These are phyloP conservation scores for Rhizophora apiculata DNA, from an alignment of 345 rosid species.

Conservation along the genomic window DNA sequence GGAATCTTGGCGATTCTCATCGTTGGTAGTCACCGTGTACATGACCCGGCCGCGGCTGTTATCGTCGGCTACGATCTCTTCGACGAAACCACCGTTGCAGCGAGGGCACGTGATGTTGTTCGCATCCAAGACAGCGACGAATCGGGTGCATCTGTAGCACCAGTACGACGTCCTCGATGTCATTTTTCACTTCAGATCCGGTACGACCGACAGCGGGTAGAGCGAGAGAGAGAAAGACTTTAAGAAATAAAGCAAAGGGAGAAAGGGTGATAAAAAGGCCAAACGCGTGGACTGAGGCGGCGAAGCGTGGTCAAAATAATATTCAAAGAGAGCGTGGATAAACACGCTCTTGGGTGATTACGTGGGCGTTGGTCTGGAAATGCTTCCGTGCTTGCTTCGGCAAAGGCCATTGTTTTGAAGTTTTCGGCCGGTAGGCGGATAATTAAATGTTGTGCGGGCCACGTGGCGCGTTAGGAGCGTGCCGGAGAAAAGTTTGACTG, in stretches of 20 bases:
- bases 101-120: conserved; percentile 42
- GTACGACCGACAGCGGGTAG: background rate
- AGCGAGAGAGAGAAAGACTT: background rate
- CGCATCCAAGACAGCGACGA: conserved; percentile 28
- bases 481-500: too few relatives aligned
- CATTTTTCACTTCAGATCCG: background rate
- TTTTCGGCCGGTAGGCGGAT: too few relatives aligned
- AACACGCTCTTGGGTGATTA: too few relatives aligned
- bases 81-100: conserved; percentile 58
- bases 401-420: too few relatives aligned
- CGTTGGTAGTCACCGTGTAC: conserved; percentile 5
- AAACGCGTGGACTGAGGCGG: too few relatives aligned
- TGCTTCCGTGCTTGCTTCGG: too few relatives aligned
- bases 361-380: too few relatives aligned
- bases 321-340: too few relatives aligned
- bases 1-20: conserved; percentile 5
- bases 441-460: too few relatives aligned
- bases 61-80: conserved; percentile 38
- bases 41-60: conserved; percentile 11
- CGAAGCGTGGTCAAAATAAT: too few relatives aligned
- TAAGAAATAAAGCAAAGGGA: background rate
- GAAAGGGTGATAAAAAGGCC: too few relatives aligned
- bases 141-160: conserved; percentile 69
- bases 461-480: too few relatives aligned
- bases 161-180: conserved; percentile 48